Percentiles rank a stretch among this genome's conserved stretches.
phyloP scores from a whole-genome alignment of 768 basidiomycete genomes.

The Tylopilus plumbeoviolaceoides region DNA sequence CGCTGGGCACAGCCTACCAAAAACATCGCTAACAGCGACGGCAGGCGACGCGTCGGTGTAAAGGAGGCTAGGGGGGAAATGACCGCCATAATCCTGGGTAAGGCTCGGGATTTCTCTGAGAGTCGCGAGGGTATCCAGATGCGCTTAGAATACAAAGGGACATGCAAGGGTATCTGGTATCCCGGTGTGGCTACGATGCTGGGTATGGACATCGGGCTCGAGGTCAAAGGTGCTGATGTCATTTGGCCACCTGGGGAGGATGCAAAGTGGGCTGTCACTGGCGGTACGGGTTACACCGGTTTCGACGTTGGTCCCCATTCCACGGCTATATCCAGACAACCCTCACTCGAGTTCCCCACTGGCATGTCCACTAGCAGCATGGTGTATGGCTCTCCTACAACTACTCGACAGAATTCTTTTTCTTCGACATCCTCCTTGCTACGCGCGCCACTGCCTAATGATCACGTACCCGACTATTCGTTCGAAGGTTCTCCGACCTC shows the following conservation, averaged over 20 bases:
- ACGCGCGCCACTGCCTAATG: slow-evolving; percentile 67
- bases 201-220: slow-evolving; percentile 71
- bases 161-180: slow-evolving; percentile 76
- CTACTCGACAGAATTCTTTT: slow-evolving; percentile 38
- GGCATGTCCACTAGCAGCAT: slow-evolving; percentile 15
- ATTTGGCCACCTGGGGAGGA: slow-evolving; percentile 55
- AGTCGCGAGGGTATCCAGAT: slow-evolving; percentile 54
- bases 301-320: slow-evolving; percentile 52
- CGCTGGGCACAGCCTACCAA: slow-evolving; percentile 72
- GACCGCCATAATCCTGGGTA: slow-evolving; percentile 56
- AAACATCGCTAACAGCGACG: slow-evolving; percentile 43
- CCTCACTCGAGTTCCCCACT: slow-evolving; percentile 45
- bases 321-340: slow-evolving; percentile 40
- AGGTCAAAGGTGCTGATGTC: slow-evolving; percentile 64
- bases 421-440: slow-evolving; percentile 62
- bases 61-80: slow-evolving; percentile 65
- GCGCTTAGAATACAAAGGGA: slow-evolving; percentile 65
- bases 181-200: slow-evolving; percentile 79
- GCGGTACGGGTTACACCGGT: slow-evolving; percentile 68
- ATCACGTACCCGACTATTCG: slow-evolving; percentile 65
- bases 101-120: slow-evolving; percentile 34
- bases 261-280: slow-evolving; percentile 56
- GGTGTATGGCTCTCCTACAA: slow-evolving; percentile 20
- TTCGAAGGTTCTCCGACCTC: slow-evolving; percentile 64
- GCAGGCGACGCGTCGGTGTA: slow-evolving; percentile 66